Conservation (phyloP, 139 green algal genomes). For the Chlamydomonas asymmetrica region DNA sequence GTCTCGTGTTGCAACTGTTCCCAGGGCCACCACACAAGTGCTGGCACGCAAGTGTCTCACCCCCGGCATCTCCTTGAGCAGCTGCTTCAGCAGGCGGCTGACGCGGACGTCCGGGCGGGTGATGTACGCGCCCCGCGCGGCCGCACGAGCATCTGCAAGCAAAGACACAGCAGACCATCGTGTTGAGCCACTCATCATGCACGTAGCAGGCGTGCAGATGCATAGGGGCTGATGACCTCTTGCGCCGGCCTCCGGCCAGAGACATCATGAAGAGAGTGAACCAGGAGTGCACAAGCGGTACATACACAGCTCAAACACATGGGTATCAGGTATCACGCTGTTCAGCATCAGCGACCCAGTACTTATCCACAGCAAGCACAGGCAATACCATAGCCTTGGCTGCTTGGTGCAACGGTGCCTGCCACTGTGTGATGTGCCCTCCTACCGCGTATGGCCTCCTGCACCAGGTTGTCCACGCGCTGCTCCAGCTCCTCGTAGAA, state of each 20-base stretch:
- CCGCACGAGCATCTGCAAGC: slow-evolving; percentile 44
- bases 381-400: too few relatives aligned
- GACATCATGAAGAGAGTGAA: not conserved
- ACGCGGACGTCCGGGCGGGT: slow-evolving; percentile 64
- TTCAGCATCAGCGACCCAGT: slow-evolving; percentile 22
- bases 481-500: slow-evolving; percentile 63
- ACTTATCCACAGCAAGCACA: not conserved
- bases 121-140: slow-evolving; percentile 43
- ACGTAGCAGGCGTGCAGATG: not conserved
- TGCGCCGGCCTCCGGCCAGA: too few relatives aligned
- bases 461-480: slow-evolving; percentile 44
- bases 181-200: too few relatives aligned
- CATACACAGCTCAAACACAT: not conserved
- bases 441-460: slow-evolving; percentile 52
- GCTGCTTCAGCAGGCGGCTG: slow-evolving; percentile 49
- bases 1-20: not conserved
- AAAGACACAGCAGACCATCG: slow-evolving; percentile 1
- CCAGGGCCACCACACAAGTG: not conserved
- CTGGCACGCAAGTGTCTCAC: not conserved
- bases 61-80: slow-evolving; percentile 53
- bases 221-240: too few relatives aligned
- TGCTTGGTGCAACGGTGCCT: too few relatives aligned
- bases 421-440: not conserved
- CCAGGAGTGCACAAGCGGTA: not conserved
- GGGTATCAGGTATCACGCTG: slow-evolving; percentile 33